A percentile compares a stretch with the other conserved stretches of the same genome.
Conservation (phyloP, 345 rosid genomes). For the Camelina sativa region DNA sequence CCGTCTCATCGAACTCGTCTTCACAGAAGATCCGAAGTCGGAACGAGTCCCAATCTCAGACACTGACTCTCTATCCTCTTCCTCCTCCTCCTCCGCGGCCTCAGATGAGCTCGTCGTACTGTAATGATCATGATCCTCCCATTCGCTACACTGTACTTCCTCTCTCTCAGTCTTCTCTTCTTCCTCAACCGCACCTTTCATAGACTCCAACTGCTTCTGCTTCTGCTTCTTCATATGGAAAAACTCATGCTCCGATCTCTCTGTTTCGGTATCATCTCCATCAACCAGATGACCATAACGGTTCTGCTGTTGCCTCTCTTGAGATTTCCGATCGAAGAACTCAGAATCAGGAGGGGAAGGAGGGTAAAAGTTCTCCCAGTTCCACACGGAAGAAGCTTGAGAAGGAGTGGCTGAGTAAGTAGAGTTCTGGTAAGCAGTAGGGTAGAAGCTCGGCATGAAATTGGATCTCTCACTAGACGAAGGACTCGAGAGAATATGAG, state of each 20-base stretch:
- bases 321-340: constrained; percentile 60
- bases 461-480: constrained; percentile 63
- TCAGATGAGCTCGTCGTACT: constrained; percentile 66
- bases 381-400: constrained; percentile 92
- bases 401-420: constrained; percentile 80
- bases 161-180: constrained; percentile 79
- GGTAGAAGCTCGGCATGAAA: constrained; percentile 54
- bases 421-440: constrained; percentile 76
- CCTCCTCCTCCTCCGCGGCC: constrained; percentile 51
- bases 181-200: constrained; percentile 31
- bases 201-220: constrained; percentile 34
- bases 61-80: constrained; percentile 57
- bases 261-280: constrained; percentile 51
- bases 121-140: constrained; percentile 85
- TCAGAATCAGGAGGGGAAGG: constrained; percentile 98
- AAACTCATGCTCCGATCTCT: constrained; percentile 75
- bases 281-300: constrained; percentile 3
- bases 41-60: constrained; percentile 77
- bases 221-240: constrained; percentile 45
- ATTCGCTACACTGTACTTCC: constrained; percentile 97
- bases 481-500: constrained; percentile 89
- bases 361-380: constrained; percentile 95
- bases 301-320: constrained; percentile 40
- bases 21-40: constrained; percentile 59
- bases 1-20: constrained; percentile 44